Evolutionary conservation across 495 filamentous ascomycete genomes (phyloP), one percentile per base, ranked within the genome.

Genomic region (Astrothelium subdiscretum): DNA sequence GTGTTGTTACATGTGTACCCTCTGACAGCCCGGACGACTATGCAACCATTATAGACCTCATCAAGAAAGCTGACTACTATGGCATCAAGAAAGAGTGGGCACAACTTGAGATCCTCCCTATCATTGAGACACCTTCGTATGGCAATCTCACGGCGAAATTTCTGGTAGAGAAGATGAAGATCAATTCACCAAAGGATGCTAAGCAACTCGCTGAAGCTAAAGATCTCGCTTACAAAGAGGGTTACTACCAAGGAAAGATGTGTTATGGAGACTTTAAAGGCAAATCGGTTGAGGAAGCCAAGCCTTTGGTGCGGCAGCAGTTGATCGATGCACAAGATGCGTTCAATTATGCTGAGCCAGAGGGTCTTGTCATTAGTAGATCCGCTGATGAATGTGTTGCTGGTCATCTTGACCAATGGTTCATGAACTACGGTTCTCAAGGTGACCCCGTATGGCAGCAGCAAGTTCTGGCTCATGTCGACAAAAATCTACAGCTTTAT

Each of bases 41-140:
- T 73, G 90, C 90, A 61, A 98, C 90, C 20, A 78, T 95, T 44
- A 79, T 79, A 35, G 94, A 98, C 63, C 82, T 98, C 61, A 83
- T 86, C 29, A 97, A 97, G 80, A 97, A 98, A 80, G 81, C 92
- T n/a, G 94, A 97, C 2, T 97, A 88, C 77, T 97, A 98, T 72
- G 85, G 86, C 57, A 97, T 98, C 74, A 85, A 95, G 76, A 95
- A 94, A 76, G 92, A 97, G 70, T 98, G 94, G 94, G 92, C 86
- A 2, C 86, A 94, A 69, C 76, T 94, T 48, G 90, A 95, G 61
- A 91, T 97, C 62, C 62, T 85, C 58, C 89, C 92, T 48, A 87
- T 98, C 65, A 96, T 98, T 63, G 80, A 90, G 32, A 97, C 94
- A 10, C 92, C 92, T 1, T 85, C 85, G 18, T 96, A 94, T 69